A percentile compares a stretch with the other conserved stretches of the same genome.
These are phyloP conservation scores for Ampelomyces quisqualis DNA, from an alignment of 2,329 filamentous ascomycete species.

Conservation along the genomic window DNA sequence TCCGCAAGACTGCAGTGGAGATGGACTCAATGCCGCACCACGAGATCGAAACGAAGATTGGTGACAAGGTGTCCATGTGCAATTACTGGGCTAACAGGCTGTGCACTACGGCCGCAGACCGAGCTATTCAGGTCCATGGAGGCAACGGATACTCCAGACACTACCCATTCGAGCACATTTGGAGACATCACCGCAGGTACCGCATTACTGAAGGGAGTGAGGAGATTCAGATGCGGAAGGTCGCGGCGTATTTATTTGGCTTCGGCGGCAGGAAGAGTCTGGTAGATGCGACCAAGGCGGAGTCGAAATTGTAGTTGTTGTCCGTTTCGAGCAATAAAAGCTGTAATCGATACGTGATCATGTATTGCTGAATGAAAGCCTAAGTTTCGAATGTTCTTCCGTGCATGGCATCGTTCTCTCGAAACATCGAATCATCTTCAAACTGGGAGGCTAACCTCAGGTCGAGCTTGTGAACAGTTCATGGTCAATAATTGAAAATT, in stretches of 20 bases:
- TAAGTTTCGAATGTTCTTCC: too few relatives aligned
- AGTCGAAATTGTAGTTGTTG: slow-evolving; percentile 36
- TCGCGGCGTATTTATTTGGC: slow-evolving; percentile 61
- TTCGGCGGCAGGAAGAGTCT: slow-evolving; percentile 51
- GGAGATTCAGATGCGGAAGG: slow-evolving; percentile 67
- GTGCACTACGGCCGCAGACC: slow-evolving; percentile 61
- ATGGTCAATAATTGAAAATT: too few relatives aligned
- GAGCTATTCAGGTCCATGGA: slow-evolving; percentile 63
- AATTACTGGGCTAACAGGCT: slow-evolving; percentile 66
- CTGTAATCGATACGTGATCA: not conserved
- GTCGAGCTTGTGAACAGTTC: too few relatives aligned
- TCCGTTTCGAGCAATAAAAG: not conserved
- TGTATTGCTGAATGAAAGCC: slow-evolving; percentile 1
- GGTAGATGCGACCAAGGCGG: slow-evolving; percentile 34
- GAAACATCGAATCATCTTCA: too few relatives aligned
- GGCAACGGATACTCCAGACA: slow-evolving; percentile 61
- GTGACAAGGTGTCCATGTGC: slow-evolving; percentile 65
- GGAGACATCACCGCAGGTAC: slow-evolving; percentile 64
- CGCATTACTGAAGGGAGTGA: slow-evolving; percentile 65
- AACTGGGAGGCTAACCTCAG: too few relatives aligned
- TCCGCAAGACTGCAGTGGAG: slow-evolving; percentile 61
- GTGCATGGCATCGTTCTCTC: too few relatives aligned
- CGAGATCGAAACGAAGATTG: slow-evolving; percentile 60
- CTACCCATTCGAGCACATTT: slow-evolving; percentile 65
- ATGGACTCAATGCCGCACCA: slow-evolving; percentile 60